Evolutionary conservation across 345 rosid genomes (phyloP), one percentile per base, ranked within the genome.

Genomic region (Mercurialis annua): DNA sequence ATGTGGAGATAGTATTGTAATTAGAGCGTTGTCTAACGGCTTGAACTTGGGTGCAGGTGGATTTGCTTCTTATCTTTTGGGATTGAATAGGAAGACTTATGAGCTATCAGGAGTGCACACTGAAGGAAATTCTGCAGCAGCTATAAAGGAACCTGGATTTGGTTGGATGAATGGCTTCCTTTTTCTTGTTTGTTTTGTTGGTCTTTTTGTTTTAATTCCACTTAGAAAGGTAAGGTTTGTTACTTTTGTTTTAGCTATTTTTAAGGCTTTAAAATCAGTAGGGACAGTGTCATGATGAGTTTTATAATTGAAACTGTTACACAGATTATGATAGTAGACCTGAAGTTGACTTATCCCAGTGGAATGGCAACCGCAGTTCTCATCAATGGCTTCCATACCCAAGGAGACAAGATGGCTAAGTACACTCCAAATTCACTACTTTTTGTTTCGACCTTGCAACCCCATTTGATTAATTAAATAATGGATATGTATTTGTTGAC

Each of bases 101-200:
- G 90, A 80, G 76, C 62, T 93, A 69, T 76, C 98, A 17, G 97
- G 98, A 60, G 89, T 75, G 12, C 74, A 74, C 65, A 74, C 82
- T 23, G 86, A 78, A 76, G 98, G 98, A 40, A 93, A 93, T 75
- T 81, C 94, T 49, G 56, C 79, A 9, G 49, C 56, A 2, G 83
- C 86, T 47, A 72, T 93, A 15, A 93, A 89, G 75, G 91, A 93
- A 33, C 98, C 98, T 42, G 98, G 82, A 9, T 73, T 93, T 56
- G 97, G 96, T 55, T 93, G 98, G 98, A 93, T 93, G 98, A 84
- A 82, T 68, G 87, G 83, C 66, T 90, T 70, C 77, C 94, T 93
- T 61, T 90, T 83, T 56, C 76, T 79, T 15, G 97, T 89, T 60
- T 93, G 98, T 82, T 93, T 89, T 82, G 87, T 93, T 31, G 97